phyloP scores from a whole-genome alignment of 2,329 filamentous ascomycete genomes.

The Didymella pomorum region DNA sequence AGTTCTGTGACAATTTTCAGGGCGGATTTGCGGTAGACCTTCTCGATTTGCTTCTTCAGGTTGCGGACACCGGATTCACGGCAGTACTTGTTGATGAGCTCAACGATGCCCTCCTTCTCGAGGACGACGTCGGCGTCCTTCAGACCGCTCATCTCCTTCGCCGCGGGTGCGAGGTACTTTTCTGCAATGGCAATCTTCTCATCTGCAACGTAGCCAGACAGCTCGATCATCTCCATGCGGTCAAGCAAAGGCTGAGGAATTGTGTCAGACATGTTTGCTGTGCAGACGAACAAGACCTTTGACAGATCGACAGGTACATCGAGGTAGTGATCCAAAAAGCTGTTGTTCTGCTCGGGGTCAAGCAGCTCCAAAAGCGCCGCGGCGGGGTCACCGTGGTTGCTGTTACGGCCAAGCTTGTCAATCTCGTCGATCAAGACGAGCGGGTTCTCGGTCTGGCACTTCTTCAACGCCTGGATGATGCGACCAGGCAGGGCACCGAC shows the following conservation, averaged over 20 bases:
- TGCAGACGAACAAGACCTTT: slow-evolving; percentile 98
- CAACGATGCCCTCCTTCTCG: slow-evolving; percentile 85
- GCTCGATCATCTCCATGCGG: slow-evolving; percentile 95
- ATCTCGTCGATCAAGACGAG: slow-evolving; percentile 96
- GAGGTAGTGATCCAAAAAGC: slow-evolving; percentile 98
- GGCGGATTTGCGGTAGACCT: slow-evolving; percentile 96
- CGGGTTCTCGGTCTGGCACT: slow-evolving; percentile 98
- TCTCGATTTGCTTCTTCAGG: slow-evolving; percentile 99
- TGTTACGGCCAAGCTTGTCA: slow-evolving; percentile 96
- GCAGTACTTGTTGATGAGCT: slow-evolving; percentile 98
- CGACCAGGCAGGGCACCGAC: slow-evolving; percentile 94
- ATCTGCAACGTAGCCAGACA: slow-evolving; percentile 95
- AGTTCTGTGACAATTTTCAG: slow-evolving; percentile 96
- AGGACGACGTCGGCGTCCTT: slow-evolving; percentile 91
- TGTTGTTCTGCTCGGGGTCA: slow-evolving; percentile 96
- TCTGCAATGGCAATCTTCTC: slow-evolving; percentile 99
- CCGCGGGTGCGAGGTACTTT: slow-evolving; percentile 87
- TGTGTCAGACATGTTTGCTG: slow-evolving; percentile 98
- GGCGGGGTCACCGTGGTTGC: slow-evolving; percentile 88
- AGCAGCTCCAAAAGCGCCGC: slow-evolving; percentile 92
- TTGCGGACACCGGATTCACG: slow-evolving; percentile 97
- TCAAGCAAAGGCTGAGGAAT: slow-evolving; percentile 93
- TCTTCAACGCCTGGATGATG: slow-evolving; percentile 98
- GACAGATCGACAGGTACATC: slow-evolving; percentile 97
- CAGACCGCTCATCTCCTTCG: slow-evolving; percentile 91